These are phyloP conservation scores for Eleusine indica DNA, from an alignment of 176 grass and related monocot species.

Conservation along the genomic window DNA sequence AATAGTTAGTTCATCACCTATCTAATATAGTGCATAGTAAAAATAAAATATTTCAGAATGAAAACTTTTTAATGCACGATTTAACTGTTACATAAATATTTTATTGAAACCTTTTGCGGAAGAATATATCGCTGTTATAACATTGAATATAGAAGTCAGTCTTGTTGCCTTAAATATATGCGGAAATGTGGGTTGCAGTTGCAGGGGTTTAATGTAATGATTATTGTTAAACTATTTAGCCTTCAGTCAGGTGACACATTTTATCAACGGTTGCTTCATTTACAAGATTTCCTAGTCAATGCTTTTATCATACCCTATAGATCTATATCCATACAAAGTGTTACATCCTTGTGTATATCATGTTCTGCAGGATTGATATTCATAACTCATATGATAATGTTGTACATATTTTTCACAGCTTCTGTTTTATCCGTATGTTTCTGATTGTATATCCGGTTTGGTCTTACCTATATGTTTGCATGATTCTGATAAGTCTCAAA, in stretches of 20 bases:
- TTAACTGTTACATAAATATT: background rate
- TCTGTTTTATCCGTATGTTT: background rate
- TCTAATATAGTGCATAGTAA: background rate
- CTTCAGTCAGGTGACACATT: background rate
- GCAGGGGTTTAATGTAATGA: slow-evolving; percentile 11
- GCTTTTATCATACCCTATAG: background rate
- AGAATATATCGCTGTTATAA: background rate
- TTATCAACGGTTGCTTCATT: too few relatives aligned
- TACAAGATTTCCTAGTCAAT: background rate
- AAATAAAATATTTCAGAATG: background rate
- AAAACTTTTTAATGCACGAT: background rate
- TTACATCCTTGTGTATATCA: background rate
- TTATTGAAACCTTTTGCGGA: slow-evolving; percentile 7
- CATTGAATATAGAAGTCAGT: background rate
- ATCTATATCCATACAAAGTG: background rate
- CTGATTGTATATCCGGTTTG: background rate
- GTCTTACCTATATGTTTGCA: slow-evolving; percentile 13
- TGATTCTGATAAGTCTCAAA: background rate
- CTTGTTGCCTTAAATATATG: background rate
- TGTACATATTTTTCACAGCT: too few relatives aligned
- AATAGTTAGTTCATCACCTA: background rate
- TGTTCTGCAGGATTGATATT: background rate
- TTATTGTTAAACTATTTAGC: background rate
- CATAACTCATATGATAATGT: background rate
- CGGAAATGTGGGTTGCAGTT: background rate